These are phyloP conservation scores for Cydonia oblonga DNA, from an alignment of 331 rosid species.

Conservation along the genomic window DNA sequence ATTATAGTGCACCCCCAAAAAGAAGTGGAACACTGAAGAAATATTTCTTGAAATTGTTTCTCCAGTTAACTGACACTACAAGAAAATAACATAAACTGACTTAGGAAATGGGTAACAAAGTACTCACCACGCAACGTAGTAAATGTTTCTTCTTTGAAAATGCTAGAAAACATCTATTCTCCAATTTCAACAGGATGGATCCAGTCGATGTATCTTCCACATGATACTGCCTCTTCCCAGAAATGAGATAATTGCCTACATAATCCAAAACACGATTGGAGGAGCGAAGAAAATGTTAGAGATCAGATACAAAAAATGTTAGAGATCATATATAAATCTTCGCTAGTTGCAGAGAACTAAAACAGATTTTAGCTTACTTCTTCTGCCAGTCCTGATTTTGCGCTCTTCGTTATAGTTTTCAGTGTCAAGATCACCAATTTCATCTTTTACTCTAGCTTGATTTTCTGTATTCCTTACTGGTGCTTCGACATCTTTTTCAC, in stretches of 20 bases:
- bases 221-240: neutral
- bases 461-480: neutral
- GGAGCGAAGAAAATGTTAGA: neutral
- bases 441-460: neutral
- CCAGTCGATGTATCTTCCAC: neutral
- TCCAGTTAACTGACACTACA: neutral
- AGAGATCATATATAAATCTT: neutral
- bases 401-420: neutral
- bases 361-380: neutral
- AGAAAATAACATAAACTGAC: neutral
- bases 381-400: neutral
- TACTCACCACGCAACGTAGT: neutral
- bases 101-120: neutral
- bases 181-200: neutral
- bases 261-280: neutral
- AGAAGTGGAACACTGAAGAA: neutral
- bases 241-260: neutral
- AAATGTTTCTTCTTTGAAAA: neutral
- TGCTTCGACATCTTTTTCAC: neutral
- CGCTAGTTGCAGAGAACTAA: neutral
- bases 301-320: neutral
- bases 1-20: neutral
- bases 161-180: neutral
- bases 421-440: neutral
- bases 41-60: neutral